Base-by-base conservation (phyloP, 2,329 filamentous ascomycete species). In the Colletotrichum sp. region DNA sequence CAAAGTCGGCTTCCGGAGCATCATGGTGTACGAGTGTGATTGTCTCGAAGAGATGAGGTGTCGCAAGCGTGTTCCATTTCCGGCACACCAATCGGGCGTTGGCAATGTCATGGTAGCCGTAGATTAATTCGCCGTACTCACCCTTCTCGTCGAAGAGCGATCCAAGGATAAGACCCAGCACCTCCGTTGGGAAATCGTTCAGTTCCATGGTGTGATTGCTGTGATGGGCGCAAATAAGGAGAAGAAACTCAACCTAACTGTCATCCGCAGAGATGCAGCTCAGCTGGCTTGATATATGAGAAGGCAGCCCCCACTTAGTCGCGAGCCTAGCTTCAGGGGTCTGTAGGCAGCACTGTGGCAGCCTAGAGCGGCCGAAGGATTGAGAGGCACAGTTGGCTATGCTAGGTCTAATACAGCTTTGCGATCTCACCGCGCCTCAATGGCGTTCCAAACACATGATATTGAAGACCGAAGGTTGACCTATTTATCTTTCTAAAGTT, bases 31-130 rank as follows among this genome's bases (percentile, higher is more conserved):
- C 36, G 16, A 76, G 67, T 6, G 28, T n/a, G 21, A 78, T 26
- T 21, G 60, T 58, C 6, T 70, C 55, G 24, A 77, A 79, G n/a
- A 78, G 65, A 55, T 76, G 70, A 24, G 16, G 21, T 12, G 21
- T 61, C 21, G 75, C 73, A 24, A 77, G 52, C 4, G 21, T 4
- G 48, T 79, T 77, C 77, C 78, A 79, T 61, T 70, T 64, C 21
- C 73, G 78, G 34, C 78, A 79, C 8, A 79, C 78, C 4, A 78
- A 74, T 8, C 78, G 78, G n/a, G 78, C 75, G 13, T 72, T 73
- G 30, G 64, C 34, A 24, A 71, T 26, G 12, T 24, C 18, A 21
- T 52, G 21, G 34, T n/a, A 8, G 8, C 15, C 32, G 18, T 16
- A 2, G 3, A 5, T 4, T 2, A 5, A 15, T n/a, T 55, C n/a